Base-by-base conservation (phyloP, 176 grass and related monocot species). In the Lolium perenne region DNA sequence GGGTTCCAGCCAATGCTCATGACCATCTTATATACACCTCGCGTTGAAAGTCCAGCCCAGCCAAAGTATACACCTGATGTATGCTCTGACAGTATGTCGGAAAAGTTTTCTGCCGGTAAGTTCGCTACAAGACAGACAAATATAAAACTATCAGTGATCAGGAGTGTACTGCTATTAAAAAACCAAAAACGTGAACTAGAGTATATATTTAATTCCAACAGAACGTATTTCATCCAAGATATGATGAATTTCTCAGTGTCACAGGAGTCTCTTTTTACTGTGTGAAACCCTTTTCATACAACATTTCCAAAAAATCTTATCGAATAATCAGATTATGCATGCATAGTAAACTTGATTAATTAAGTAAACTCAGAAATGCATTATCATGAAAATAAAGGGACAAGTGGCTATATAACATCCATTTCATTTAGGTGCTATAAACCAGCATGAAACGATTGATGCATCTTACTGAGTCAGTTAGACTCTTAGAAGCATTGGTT, bases 1-100 rank as follows among this genome's bases (percentile, higher is more conserved):
- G 94, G 94, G 88, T 98, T 98, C 97, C 97, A 99, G 65, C 97
- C 97, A 67, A 99, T 92, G 76, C 94, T 99, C 94, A 99, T 99
- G 83, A 93, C 97, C 97, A 96, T 99, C 82, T 96, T 96, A 81
- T 88, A 99, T 80, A 93, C 62, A 72, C 97, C 94, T 76, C 66
- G 88, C 17, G n/a, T 85, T 74, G 94, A 85, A 88, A 96, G 86
- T 53, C 83, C 76, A 80, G 90, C 97, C 97, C 97, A 99, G 74
- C 97, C 97, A 83, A 99, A 99, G 81, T 94, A 99, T 55, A 99
- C 94, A 57, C 97, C 94, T 38, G 90, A 99, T 69, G 94, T 93
- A 91, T 99, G 88, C 29, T 99, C 97, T 4, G 90, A 96, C 18
- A 94, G 90, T 83, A 94, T 3, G 56, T 89, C 79, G 6, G 94